These are phyloP conservation scores for Candida pseudoglaebosa DNA, from an alignment of 805 yeast genomes.

Conservation along the genomic window DNA sequence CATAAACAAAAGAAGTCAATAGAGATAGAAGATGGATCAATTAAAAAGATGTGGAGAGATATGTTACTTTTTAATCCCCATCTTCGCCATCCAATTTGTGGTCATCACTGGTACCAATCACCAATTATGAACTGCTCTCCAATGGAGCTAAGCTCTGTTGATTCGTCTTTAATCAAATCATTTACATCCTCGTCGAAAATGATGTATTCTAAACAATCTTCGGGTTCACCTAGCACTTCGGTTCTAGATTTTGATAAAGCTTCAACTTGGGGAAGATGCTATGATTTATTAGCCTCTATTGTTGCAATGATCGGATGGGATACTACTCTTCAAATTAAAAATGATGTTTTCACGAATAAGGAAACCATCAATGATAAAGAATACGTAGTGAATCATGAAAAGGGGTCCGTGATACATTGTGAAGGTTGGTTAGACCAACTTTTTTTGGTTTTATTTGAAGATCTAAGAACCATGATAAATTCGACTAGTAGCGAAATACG, in stretches of 20 bases:
- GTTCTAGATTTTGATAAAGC: slow-evolving; percentile 29
- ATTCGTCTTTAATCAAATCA: slow-evolving; percentile 23
- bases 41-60: slow-evolving; percentile 31
- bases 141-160: slow-evolving; percentile 33
- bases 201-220: slow-evolving; percentile 28
- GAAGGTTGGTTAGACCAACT: slow-evolving; percentile 78
- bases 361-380: slow-evolving; percentile 4
- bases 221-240: slow-evolving; percentile 22
- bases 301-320: slow-evolving; percentile 81
- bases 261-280: slow-evolving; percentile 45
- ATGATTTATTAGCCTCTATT: slow-evolving; percentile 66
- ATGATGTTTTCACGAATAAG: slow-evolving; percentile 54
- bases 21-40: slow-evolving; percentile 19
- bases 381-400: neutral
- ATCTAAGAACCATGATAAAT: slow-evolving; percentile 30
- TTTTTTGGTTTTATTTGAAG: slow-evolving; percentile 67
- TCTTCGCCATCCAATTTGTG: slow-evolving; percentile 32
- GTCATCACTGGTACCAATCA: slow-evolving; percentile 32
- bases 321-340: slow-evolving; percentile 58
- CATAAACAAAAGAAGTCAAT: neutral
- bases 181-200: slow-evolving; percentile 23
- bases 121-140: slow-evolving; percentile 32
- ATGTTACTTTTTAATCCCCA: slow-evolving; percentile 25
- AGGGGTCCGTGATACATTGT: slow-evolving; percentile 34
- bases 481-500: slow-evolving; percentile 20